These are phyloP conservation scores for Penstemon barbatus DNA, from an alignment of 257 asterid species.

Conservation along the genomic window DNA sequence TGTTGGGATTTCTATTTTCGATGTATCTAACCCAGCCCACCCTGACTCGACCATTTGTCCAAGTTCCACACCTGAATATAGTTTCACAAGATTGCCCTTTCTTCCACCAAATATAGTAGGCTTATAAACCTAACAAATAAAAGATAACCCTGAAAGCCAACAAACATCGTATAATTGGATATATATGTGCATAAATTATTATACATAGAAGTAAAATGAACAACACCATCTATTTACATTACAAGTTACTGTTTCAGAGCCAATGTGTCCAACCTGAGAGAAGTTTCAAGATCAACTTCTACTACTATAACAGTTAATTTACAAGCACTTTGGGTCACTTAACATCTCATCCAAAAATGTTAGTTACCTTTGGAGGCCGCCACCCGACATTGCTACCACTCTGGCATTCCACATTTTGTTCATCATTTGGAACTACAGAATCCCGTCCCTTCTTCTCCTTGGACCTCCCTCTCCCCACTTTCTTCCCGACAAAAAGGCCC, in stretches of 20 bases:
- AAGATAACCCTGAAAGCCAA: neutral
- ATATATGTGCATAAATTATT: neutral
- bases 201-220: neutral
- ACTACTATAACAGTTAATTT: neutral
- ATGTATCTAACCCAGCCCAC: neutral
- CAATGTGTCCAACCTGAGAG: neutral
- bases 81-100: neutral
- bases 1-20: neutral
- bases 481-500: constrained; percentile 68
- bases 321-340: constrained; percentile 1
- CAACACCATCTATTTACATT: constrained; percentile 34
- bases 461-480: constrained; percentile 32
- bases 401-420: constrained; percentile 16
- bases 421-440: constrained; percentile 2
- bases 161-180: neutral
- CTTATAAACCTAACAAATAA: neutral
- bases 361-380: constrained; percentile 17
- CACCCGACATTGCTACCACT: constrained; percentile 5
- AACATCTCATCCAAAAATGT: constrained; percentile 13
- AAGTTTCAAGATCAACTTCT: constrained; percentile 6
- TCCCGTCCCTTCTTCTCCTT: constrained; percentile 22
- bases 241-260: constrained; percentile 12
- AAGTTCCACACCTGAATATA: too few species aligned
- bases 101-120: neutral
- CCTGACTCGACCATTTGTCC: neutral